These are phyloP conservation scores for Holtermanniella nyarrowii DNA, from an alignment of 768 basidiomycete species.

Conservation along the genomic window DNA sequence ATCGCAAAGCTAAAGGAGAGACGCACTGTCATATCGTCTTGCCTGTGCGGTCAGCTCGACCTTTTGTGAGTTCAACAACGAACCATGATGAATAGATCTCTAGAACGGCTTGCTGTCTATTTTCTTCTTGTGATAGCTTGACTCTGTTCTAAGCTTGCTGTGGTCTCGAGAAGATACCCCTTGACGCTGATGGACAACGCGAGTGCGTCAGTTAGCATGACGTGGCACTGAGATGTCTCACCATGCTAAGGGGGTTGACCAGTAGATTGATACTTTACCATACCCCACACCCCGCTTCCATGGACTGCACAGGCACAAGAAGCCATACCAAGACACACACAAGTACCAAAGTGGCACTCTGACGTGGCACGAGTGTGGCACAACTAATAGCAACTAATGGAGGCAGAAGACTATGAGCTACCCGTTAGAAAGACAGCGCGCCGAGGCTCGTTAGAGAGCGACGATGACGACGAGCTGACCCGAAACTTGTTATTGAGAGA, in stretches of 20 bases:
- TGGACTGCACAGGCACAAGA: no score
- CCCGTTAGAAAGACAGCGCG: no score
- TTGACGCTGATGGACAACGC: neutral
- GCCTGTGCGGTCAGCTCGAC: constrained; percentile 47
- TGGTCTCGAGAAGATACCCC: neutral
- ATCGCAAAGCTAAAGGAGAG: constrained; percentile 28
- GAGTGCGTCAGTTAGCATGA: neutral
- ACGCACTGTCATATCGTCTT: constrained; percentile 88
- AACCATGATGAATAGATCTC: constrained; percentile 1
- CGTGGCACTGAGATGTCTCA: constrained; percentile 1
- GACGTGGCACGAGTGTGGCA: no score
- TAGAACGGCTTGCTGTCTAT: no score
- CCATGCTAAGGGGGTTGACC: constrained; percentile 11
- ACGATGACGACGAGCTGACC: no score
- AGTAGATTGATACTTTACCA: no score
- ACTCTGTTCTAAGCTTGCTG: neutral
- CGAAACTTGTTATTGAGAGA: neutral
- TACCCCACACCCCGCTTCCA: no score
- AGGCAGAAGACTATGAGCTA: constrained; percentile 37
- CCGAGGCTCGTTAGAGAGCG: no score
- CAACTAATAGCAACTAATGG: constrained; percentile 1
- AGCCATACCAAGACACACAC: no score
- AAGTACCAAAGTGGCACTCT: no score
- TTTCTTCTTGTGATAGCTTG: no score
- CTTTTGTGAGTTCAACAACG: constrained; percentile 3